phyloP scores from a whole-genome alignment of 129 eudicot species.

The Tagetes patula region DNA sequence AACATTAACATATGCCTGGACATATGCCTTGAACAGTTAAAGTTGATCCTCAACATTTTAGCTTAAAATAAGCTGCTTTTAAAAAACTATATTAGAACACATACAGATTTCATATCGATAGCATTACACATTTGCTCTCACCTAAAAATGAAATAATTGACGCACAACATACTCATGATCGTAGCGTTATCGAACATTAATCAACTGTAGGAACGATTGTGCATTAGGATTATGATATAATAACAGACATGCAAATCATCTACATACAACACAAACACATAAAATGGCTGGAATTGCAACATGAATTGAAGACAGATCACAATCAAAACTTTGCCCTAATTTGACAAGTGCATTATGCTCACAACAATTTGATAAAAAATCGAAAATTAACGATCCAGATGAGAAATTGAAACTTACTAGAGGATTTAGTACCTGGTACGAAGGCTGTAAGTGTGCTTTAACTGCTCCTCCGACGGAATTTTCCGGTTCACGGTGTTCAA shows the following conservation, averaged over 20 bases:
- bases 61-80: too few relatives aligned
- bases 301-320: neutral
- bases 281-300: neutral
- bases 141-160: too few relatives aligned
- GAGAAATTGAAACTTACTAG: neutral
- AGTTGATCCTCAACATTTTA: too few relatives aligned
- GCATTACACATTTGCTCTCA: too few relatives aligned
- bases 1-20: too few relatives aligned
- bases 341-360: neutral
- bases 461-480: neutral
- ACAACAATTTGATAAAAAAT: neutral
- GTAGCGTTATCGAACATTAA: neutral
- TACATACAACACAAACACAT: neutral
- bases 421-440: neutral
- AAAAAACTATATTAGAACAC: too few relatives aligned
- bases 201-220: neutral
- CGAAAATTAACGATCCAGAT: neutral
- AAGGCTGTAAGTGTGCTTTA: neutral
- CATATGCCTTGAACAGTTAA: too few relatives aligned
- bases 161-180: neutral
- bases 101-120: too few relatives aligned
- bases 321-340: slow-evolving; percentile 9
- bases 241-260: neutral
- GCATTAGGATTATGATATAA: neutral
- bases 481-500: neutral